Evolutionary conservation across 2,329 filamentous ascomycete species (phyloP).

Genomic region (Chalara sp.): DNA sequence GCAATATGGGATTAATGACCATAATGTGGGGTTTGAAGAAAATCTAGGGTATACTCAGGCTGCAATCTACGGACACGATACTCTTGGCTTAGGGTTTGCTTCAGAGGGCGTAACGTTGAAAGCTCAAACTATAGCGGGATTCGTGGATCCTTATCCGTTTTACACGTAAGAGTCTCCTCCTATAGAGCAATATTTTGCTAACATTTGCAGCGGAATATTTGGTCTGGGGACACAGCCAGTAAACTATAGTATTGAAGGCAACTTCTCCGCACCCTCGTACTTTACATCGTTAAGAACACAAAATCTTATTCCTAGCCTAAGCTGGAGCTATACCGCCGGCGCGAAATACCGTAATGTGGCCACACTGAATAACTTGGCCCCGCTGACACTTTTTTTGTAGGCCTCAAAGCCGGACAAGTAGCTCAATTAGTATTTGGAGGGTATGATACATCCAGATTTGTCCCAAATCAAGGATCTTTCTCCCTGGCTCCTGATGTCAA

Average conservation of each 20-base stretch:
- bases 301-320: conserved; percentile 31
- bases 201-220: conserved; percentile 28
- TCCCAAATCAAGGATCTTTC: conserved; percentile 29
- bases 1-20: conserved; percentile 28
- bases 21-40: conserved; percentile 31
- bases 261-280: conserved; percentile 29
- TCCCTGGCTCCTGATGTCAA: conserved; percentile 31
- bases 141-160: conserved; percentile 29
- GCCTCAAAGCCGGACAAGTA: conserved; percentile 24
- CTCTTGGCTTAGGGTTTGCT: conserved; percentile 12
- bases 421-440: conserved; percentile 34
- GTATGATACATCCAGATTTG: conserved; percentile 33
- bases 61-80: conserved; percentile 17
- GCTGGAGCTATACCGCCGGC: conserved; percentile 59
- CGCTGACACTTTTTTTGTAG: conserved; percentile 2
- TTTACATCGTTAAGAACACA: conserved; percentile 30
- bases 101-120: conserved; percentile 16
- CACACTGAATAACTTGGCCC: too few species aligned
- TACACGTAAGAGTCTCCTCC: conserved; percentile 26
- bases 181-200: background rate
- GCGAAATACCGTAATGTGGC: conserved; percentile 47
- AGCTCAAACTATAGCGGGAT: conserved; percentile 16
- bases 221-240: conserved; percentile 33
- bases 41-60: conserved; percentile 30
- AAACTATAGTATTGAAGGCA: conserved; percentile 30